A percentile compares a stretch with the other conserved stretches of the same genome.
These are phyloP conservation scores for Ogataea pignaliae DNA, from an alignment of 805 yeast species.

Conservation along the genomic window DNA sequence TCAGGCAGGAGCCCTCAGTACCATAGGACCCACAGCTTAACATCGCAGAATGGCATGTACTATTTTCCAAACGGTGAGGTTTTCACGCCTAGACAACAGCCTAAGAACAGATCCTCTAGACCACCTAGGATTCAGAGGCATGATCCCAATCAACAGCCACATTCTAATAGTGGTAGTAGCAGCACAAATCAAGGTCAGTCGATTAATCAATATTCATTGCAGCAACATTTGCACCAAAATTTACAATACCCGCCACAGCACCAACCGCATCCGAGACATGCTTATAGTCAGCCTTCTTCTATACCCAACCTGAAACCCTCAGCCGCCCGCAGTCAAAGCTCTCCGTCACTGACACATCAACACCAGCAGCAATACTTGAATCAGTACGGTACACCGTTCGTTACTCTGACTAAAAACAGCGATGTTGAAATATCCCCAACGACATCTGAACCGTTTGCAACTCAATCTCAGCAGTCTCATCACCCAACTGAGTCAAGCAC, in stretches of 20 bases:
- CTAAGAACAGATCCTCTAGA: conserved; percentile 33
- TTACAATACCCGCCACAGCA: not conserved
- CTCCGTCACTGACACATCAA: not conserved
- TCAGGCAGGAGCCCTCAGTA: not conserved
- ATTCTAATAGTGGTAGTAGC: too few species aligned
- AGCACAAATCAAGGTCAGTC: too few species aligned
- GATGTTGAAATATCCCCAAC: conserved; percentile 4
- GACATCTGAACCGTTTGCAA: conserved; percentile 3
- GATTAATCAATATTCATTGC: not conserved
- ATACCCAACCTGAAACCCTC: conserved; percentile 16
- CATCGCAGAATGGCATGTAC: conserved; percentile 15
- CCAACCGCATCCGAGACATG: not conserved
- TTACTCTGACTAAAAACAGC: conserved; percentile 8
- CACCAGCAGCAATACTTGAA: conserved; percentile 1
- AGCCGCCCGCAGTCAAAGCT: not conserved
- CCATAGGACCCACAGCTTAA: conserved; percentile 6
- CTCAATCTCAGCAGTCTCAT: conserved; percentile 10
- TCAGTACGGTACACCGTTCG: conserved; percentile 1
- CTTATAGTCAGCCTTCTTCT: conserved; percentile 3
- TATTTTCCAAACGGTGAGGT: conserved; percentile 53
- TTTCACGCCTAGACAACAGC: conserved; percentile 42
- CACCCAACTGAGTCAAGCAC: conserved; percentile 12
- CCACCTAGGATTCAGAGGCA: conserved; percentile 27
- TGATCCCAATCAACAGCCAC: not conserved
- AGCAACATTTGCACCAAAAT: not conserved